These are phyloP conservation scores for Neofusicoccum umdonicola DNA, from an alignment of 2,329 filamentous ascomycete species.

Conservation along the genomic window DNA sequence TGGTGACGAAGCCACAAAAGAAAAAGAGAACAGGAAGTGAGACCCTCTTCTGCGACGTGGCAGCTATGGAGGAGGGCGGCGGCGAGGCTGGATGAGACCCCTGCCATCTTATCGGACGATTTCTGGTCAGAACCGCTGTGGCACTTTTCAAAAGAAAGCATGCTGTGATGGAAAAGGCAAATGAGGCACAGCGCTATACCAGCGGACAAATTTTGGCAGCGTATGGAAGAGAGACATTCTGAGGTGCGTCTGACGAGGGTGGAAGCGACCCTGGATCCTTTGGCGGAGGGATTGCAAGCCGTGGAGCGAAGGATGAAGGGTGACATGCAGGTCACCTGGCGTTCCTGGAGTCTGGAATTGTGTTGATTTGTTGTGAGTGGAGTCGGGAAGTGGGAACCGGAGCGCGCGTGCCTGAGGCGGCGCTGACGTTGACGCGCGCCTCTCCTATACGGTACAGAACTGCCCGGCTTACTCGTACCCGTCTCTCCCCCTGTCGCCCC, in stretches of 20 bases:
- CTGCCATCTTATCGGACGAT: background rate
- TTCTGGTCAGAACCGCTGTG: background rate
- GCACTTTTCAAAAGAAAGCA: background rate
- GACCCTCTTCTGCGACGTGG: background rate
- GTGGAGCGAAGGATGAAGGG: background rate
- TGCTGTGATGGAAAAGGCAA: background rate
- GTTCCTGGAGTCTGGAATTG: background rate
- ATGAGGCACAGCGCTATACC: background rate
- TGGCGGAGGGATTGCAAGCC: background rate
- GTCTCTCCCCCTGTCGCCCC: background rate
- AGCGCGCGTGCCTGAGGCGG: background rate
- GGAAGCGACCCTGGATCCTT: background rate
- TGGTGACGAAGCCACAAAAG: background rate
- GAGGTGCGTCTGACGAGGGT: background rate
- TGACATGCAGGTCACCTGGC: slow-evolving; percentile 1
- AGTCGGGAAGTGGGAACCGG: slow-evolving; percentile 10
- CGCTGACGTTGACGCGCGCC: background rate
- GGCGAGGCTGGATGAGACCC: background rate
- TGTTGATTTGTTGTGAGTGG: slow-evolving; percentile 8
- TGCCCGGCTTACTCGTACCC: background rate
- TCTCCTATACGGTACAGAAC: background rate
- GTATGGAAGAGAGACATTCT: background rate
- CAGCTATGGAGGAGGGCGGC: background rate
- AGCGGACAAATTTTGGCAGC: background rate
- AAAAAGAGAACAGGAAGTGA: background rate